phyloP scores from a whole-genome alignment of 352 stramenopile genomes.

The Pythium pyrilobum region DNA sequence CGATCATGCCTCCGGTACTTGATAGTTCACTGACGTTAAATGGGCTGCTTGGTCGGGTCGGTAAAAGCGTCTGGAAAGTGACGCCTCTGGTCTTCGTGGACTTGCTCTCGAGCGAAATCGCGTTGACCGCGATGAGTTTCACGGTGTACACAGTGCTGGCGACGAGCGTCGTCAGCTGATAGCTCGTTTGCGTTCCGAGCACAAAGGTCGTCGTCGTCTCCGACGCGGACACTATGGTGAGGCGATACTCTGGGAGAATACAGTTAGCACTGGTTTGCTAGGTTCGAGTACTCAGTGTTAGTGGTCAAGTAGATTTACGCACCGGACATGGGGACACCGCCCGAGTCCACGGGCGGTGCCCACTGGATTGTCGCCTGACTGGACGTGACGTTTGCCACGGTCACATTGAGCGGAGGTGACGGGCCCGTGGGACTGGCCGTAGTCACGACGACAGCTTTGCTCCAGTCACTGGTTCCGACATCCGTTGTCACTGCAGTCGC shows the following conservation, averaged over 20 bases:
- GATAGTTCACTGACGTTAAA: slow-evolving; percentile 23
- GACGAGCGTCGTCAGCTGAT: slow-evolving; percentile 25
- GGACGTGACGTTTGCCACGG: slow-evolving; percentile 26
- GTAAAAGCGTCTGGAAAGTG: slow-evolving; percentile 35
- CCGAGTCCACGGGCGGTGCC: slow-evolving; percentile 35
- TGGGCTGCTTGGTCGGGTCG: slow-evolving; percentile 28
- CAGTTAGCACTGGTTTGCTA: too few species aligned
- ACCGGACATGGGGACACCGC: slow-evolving; percentile 41
- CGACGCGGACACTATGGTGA: slow-evolving; percentile 2
- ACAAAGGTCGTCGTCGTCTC: slow-evolving; percentile 14
- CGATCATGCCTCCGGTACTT: slow-evolving; percentile 37
- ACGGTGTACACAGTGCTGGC: slow-evolving; percentile 42
- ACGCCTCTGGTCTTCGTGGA: slow-evolving; percentile 7
- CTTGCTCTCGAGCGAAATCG: slow-evolving; percentile 21
- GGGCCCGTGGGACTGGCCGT: slow-evolving; percentile 27
- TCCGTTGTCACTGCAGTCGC: slow-evolving; percentile 35
- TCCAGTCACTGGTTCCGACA: slow-evolving; percentile 35
- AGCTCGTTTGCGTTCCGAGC: slow-evolving; percentile 4
- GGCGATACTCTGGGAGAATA: slow-evolving; percentile 17
- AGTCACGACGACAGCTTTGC: slow-evolving; percentile 12
- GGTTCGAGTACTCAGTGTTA: slow-evolving; percentile 7
- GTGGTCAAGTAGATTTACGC: neutral
- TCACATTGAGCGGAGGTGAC: slow-evolving; percentile 25
- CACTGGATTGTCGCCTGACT: slow-evolving; percentile 34
- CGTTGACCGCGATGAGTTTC: slow-evolving; percentile 43